A percentile compares a stretch with the other conserved stretches of the same genome.
Conservation (phyloP, 1,139 yeast genomes). For the Oligophagozyma castellii region DNA sequence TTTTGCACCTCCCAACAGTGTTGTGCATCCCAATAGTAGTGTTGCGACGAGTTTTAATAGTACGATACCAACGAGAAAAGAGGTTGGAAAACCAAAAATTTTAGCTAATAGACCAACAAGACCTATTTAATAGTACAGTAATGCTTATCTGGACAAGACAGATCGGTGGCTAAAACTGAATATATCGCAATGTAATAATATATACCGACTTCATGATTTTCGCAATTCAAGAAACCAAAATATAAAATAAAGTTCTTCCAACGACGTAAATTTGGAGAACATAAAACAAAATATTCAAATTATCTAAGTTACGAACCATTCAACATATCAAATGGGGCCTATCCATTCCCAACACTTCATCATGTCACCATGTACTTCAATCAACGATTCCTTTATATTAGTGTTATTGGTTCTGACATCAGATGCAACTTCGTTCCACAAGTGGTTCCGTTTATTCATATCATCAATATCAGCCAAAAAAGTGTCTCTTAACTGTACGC, state of each 20-base stretch:
- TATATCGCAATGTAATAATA: too few relatives aligned
- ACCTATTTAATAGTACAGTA: too few relatives aligned
- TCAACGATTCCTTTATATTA: constrained; percentile 20
- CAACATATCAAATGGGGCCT: too few relatives aligned
- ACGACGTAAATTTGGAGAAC: too few relatives aligned
- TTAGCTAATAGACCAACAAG: constrained; percentile 1
- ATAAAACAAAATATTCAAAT: background rate
- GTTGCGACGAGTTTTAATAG: constrained; percentile 1
- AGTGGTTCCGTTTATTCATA: constrained; percentile 33
- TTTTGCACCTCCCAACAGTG: constrained; percentile 17
- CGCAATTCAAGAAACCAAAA: too few relatives aligned
- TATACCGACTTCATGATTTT: too few relatives aligned
- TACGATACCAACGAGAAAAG: constrained; percentile 10
- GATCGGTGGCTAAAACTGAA: too few relatives aligned
- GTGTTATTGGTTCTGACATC: constrained; percentile 46
- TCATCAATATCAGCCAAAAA: constrained; percentile 34
- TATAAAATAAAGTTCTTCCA: too few relatives aligned
- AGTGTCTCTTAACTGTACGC: constrained; percentile 66
- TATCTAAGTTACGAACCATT: background rate
- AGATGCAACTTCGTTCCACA: constrained; percentile 53
- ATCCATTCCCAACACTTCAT: constrained; percentile 89
- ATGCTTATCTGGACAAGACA: too few relatives aligned
- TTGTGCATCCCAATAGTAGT: constrained; percentile 15
- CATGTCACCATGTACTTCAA: constrained; percentile 76
- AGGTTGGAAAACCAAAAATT: constrained; percentile 23